These are phyloP conservation scores for Actinidia chinensis DNA, from an alignment of 179 eudicot genomes.

Conservation along the genomic window DNA sequence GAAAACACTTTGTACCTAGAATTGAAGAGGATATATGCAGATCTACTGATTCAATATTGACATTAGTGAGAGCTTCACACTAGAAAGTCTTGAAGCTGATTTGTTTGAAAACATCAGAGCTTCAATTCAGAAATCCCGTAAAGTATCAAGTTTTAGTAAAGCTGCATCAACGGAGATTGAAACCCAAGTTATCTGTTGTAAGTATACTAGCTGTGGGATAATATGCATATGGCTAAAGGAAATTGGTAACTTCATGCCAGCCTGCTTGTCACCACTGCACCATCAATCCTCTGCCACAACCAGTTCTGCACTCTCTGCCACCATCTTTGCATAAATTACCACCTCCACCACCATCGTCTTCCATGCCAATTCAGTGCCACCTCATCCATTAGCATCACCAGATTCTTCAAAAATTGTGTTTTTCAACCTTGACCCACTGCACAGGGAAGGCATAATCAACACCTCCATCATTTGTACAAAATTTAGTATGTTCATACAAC, in stretches of 20 bases:
- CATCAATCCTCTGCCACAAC: background rate
- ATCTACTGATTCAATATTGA: constrained; percentile 72
- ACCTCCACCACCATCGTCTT: background rate
- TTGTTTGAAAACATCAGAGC: constrained; percentile 88
- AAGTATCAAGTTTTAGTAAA: constrained; percentile 34
- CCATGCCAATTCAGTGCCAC: too few species aligned
- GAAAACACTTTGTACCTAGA: constrained; percentile 51
- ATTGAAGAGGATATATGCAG: constrained; percentile 74
- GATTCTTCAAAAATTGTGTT: background rate
- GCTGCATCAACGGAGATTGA: constrained; percentile 31
- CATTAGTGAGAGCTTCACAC: constrained; percentile 64
- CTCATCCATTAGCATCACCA: background rate
- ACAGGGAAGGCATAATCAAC: too few species aligned
- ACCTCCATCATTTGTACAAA: background rate
- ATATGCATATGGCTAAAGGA: background rate
- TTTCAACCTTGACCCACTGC: background rate
- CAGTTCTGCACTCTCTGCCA: too few species aligned
- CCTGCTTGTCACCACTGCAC: background rate
- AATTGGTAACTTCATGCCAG: background rate
- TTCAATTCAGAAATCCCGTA: constrained; percentile 77
- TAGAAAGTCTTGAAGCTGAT: constrained; percentile 78
- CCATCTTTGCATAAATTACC: background rate
- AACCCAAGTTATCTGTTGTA: constrained; percentile 34
- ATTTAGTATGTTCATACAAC: background rate
- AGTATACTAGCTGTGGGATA: constrained; percentile 24